Conservation (phyloP, 2,329 filamentous ascomycete genomes). For the Lachnellula arida region DNA sequence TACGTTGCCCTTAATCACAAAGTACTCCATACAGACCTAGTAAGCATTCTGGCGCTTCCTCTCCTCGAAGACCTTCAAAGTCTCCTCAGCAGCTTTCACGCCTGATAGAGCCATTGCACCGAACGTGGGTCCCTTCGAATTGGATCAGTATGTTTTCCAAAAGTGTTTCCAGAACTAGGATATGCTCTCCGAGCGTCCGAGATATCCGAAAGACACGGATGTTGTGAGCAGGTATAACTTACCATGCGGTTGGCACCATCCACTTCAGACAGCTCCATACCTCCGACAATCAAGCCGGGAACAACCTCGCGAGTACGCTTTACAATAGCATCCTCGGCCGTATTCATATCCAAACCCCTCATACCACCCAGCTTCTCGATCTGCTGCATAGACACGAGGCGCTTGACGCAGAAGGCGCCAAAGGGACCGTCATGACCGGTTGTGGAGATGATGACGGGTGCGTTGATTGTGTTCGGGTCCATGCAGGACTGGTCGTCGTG, state of each 20-base stretch:
- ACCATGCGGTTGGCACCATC: constrained; percentile 90
- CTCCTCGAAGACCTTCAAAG: constrained; percentile 69
- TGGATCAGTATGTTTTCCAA: not conserved
- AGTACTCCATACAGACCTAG: constrained; percentile 1
- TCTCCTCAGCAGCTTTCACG: constrained; percentile 88
- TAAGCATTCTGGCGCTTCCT: constrained; percentile 71
- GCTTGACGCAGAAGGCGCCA: constrained; percentile 86
- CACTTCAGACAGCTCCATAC: constrained; percentile 89
- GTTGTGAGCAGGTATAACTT: constrained; percentile 1
- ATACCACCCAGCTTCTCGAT: constrained; percentile 84
- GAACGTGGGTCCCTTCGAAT: constrained; percentile 60
- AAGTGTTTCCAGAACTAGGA: not conserved
- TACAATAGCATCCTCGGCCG: constrained; percentile 88
- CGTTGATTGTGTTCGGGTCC: constrained; percentile 97
- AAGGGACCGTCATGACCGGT: constrained; percentile 90
- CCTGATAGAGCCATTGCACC: constrained; percentile 85
- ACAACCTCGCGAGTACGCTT: constrained; percentile 86
- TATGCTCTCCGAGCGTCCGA: too few relatives aligned
- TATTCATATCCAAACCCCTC: constrained; percentile 90
- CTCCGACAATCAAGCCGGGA: constrained; percentile 84
- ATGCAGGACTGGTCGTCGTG: constrained; percentile 91
- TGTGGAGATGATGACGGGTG: constrained; percentile 80
- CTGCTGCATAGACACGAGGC: constrained; percentile 81
- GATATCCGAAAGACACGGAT: too few relatives aligned
- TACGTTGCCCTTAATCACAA: not conserved